These are phyloP conservation scores for Psidium guajava DNA, from an alignment of 345 rosid genomes.

Conservation along the genomic window DNA sequence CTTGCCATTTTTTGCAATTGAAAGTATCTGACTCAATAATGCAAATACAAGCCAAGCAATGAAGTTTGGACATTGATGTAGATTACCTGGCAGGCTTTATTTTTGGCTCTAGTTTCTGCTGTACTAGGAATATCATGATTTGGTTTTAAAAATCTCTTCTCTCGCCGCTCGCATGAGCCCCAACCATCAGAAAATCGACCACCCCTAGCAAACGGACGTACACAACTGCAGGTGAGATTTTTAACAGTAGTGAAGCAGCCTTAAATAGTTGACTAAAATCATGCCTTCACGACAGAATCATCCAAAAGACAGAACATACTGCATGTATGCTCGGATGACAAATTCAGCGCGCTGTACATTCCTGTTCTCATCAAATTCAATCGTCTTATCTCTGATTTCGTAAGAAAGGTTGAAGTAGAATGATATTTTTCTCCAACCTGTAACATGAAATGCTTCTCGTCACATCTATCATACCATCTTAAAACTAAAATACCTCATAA, in stretches of 20 bases:
- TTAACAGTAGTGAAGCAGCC: neutral
- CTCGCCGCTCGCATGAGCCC: slow-evolving; percentile 91
- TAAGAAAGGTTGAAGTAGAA: slow-evolving; percentile 85
- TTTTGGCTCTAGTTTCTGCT: slow-evolving; percentile 94
- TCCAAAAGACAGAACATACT: slow-evolving; percentile 29
- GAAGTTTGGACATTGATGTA: neutral
- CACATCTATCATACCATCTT: neutral
- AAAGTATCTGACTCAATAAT: neutral
- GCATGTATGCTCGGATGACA: slow-evolving; percentile 78
- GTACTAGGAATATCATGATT: slow-evolving; percentile 90
- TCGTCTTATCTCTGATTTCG: slow-evolving; percentile 81
- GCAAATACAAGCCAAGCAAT: neutral
- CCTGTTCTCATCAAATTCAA: slow-evolving; percentile 78
- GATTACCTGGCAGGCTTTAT: slow-evolving; percentile 83
- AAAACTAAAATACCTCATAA: neutral
- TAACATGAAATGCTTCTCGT: neutral
- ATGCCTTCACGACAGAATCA: neutral
- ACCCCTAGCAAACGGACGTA: slow-evolving; percentile 20
- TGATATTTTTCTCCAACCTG: slow-evolving; percentile 98
- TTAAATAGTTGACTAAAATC: neutral
- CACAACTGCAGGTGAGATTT: neutral
- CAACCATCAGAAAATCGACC: slow-evolving; percentile 91
- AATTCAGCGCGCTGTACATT: slow-evolving; percentile 95
- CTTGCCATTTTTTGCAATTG: neutral
- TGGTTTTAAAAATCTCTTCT: slow-evolving; percentile 76